These are phyloP conservation scores for Phytophthora idaei DNA, from an alignment of 352 stramenopile genomes.

Conservation along the genomic window DNA sequence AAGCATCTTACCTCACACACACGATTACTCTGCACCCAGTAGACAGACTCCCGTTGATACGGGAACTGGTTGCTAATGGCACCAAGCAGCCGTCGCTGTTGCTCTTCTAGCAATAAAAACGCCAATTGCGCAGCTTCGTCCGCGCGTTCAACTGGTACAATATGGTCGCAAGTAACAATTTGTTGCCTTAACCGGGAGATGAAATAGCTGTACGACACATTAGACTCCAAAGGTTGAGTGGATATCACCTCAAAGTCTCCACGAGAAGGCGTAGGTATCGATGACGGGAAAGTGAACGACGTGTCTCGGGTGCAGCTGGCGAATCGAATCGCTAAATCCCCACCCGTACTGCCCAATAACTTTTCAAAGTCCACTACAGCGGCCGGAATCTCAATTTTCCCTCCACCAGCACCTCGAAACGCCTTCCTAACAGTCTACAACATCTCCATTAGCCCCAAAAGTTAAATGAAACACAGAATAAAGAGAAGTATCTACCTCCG, in stretches of 20 bases:
- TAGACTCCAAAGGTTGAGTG: conserved; percentile 3
- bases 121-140: conserved; percentile 13
- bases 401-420: not conserved
- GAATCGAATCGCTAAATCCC: conserved; percentile 6
- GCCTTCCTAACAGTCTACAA: conserved; percentile 3
- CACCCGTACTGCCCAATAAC: not conserved
- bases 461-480: not conserved
- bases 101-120: conserved; percentile 17
- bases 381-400: conserved; percentile 1
- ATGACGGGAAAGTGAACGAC: conserved; percentile 9
- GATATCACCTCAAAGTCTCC: not conserved
- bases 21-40: conserved; percentile 41
- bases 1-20: conserved; percentile 32
- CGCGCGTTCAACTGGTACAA: conserved; percentile 23
- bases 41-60: conserved; percentile 10
- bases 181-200: conserved; percentile 23
- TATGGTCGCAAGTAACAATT: conserved; percentile 36
- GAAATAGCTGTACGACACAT: conserved; percentile 23
- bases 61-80: conserved; percentile 30
- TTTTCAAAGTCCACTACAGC: not conserved
- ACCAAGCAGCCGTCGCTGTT: conserved; percentile 25
- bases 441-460: not conserved
- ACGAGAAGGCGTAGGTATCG: not conserved
- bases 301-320: conserved; percentile 21
- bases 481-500: conserved; percentile 6